These are phyloP conservation scores for Cryptococcus sp. DNA, from an alignment of 1,284 basidiomycete genomes.

Conservation along the genomic window DNA sequence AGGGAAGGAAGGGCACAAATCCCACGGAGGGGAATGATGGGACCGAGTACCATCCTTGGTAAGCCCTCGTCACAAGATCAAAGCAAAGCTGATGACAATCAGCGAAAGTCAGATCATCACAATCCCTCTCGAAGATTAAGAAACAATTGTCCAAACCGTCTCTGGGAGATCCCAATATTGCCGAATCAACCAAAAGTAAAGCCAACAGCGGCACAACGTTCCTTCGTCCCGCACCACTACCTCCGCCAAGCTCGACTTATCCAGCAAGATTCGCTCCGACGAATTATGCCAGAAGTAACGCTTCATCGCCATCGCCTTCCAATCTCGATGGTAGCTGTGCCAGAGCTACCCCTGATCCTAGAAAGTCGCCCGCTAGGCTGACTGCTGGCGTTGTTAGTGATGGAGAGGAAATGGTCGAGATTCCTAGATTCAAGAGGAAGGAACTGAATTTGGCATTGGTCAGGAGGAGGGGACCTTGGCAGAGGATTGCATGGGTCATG, in stretches of 20 bases:
- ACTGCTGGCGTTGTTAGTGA: background rate
- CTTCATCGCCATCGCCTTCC: background rate
- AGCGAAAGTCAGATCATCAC: slow-evolving; percentile 2
- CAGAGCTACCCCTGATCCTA: background rate
- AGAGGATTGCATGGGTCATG: slow-evolving; percentile 20
- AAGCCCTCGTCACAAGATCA: slow-evolving; percentile 1
- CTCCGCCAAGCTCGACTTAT: background rate
- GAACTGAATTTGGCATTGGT: slow-evolving; percentile 37
- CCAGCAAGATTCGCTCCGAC: background rate
- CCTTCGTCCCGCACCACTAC: background rate
- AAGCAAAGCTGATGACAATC: background rate
- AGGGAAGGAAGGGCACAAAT: slow-evolving; percentile 17
- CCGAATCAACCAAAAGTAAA: background rate
- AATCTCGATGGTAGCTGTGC: background rate
- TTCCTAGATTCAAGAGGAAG: slow-evolving; percentile 39
- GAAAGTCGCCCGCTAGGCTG: background rate
- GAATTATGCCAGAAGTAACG: background rate
- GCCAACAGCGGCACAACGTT: slow-evolving; percentile 1
- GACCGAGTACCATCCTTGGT: slow-evolving; percentile 19
- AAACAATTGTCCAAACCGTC: background rate
- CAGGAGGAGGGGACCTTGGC: slow-evolving; percentile 8
- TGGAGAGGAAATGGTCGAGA: slow-evolving; percentile 26
- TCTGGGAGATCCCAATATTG: too few species aligned
- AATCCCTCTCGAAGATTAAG: slow-evolving; percentile 4
- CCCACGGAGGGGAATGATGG: slow-evolving; percentile 16